Base-by-base conservation (phyloP, 2,329 filamentous ascomycete genomes). In the Sporothrix dimorphospora region DNA sequence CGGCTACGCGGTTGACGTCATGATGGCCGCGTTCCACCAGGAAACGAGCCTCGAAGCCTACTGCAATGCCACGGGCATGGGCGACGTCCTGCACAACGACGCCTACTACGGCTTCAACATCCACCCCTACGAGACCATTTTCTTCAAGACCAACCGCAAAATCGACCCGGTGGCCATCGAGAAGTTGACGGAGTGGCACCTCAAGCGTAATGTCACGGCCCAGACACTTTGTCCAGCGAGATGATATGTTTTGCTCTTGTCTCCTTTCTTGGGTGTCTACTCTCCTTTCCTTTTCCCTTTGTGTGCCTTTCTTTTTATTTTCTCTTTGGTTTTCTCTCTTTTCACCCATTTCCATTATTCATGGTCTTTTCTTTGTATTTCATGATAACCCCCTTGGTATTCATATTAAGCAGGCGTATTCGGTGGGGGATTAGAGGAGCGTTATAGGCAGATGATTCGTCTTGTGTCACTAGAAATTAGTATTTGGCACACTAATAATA, bases 81-180 rank as follows among this genome's bases (percentile, higher is more conserved):
- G 38, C 5, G 80, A 80, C 57, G 24, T 53, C 19, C 21, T 67
- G 78, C 8, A 14, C 19, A 24, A 68, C 21, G 51, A 72, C 66
- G 38, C 63, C 55, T 81, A 82, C 74, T 80, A 78, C 71, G 80
- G 79, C 45, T 77, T 75, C 70, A 80, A 77, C 68, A 70, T 81
- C 8, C 80, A 82, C 59, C 80, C 81, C 1, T 82, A 81, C 75
- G 81, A 82, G 77, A 80, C 79, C 1, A 70, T 82, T 21, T 82
- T 82, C 71, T 75, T 78, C 71, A 81, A 81, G 75, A 78, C 79
- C 4, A 80, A 80, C 63, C 75, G 77, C 42, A 75, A 77, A 9
- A 78, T 80, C 45, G 79, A 81, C 59, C 75, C 76, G 0, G 42
- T 57, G 1, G 68, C 78, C 40, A 73, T 82, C 34, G 70, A 75